Base-by-base conservation (phyloP, 2,329 filamentous ascomycete genomes). In the Apiospora pterosperma region DNA sequence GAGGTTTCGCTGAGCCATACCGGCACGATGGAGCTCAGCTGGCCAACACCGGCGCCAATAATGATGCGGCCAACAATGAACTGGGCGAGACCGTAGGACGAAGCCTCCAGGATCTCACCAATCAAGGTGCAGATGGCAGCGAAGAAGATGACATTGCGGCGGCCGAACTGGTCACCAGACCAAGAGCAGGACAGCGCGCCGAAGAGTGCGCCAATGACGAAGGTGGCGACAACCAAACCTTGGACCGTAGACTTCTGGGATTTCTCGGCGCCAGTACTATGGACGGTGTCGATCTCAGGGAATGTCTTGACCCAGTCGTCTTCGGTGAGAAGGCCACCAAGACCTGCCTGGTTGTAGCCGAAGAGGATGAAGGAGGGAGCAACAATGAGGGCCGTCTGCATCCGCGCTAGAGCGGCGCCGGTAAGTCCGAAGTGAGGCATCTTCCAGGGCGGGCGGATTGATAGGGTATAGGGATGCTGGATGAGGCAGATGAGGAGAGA, bases 321-420 rank as follows among this genome's bases (percentile, higher is more conserved):
- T 39, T 73, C 69, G 2, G 75, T 76, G 14, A 78, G 65, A 14
- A 79, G 71, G 14, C 76, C 77, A 38, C 77, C 77, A 38, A 79
- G 70, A 61, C 75, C 76, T 4, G 78, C 76, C 66, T 80, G 78
- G 68, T 80, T 79, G 69, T 79, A 80, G 8, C 78, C 78, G 67
- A 79, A 79, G 44, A 79, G 71, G 67, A 79, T 76, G 68, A 80
- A 79, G 14, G 79, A 72, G 5, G 81, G 81, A 7, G 74, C 76
- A 21, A 82, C 79, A 42, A 82, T 77, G 59, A 81, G 73, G 16
- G 75, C 76, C 62, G 80, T 74, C 68, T 82, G 80, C 31, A 78
- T 69, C 16, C 72, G 72, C 64, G 70, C 72, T 59, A 81, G 70
- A 61, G 73, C 66, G 44, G 74, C 69, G 74, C 79, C 79, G 48